Conservation (phyloP, 768 basidiomycete species). For the Hypholoma fasciculare region DNA sequence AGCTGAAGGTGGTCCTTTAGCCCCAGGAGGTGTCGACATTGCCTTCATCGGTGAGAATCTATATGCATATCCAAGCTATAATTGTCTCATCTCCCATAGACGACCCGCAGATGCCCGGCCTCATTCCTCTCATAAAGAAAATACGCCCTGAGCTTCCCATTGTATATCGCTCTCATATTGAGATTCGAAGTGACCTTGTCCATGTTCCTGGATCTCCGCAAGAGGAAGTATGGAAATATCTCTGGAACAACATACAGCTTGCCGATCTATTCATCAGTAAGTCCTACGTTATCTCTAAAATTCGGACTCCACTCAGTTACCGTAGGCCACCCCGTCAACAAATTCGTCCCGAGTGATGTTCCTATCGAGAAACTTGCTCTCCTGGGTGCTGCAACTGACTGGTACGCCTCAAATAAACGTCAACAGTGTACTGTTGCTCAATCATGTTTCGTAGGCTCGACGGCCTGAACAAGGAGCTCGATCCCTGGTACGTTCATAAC, state of each 20-base stretch:
- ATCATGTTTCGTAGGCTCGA: slow-evolving; percentile 60
- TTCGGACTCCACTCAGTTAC: neutral
- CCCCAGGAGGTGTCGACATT: slow-evolving; percentile 80
- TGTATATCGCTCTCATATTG: slow-evolving; percentile 93
- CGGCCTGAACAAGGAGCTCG: slow-evolving; percentile 90
- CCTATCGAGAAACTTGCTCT: slow-evolving; percentile 68
- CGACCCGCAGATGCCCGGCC: slow-evolving; percentile 92
- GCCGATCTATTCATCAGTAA: slow-evolving; percentile 89
- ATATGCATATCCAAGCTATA: neutral
- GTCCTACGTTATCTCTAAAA: slow-evolving; percentile 16
- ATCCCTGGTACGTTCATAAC: slow-evolving; percentile 43
- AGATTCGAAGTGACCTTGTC: slow-evolving; percentile 87
- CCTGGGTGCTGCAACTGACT: slow-evolving; percentile 84
- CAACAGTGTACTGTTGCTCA: neutral
- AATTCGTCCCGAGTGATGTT: slow-evolving; percentile 90
- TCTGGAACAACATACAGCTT: slow-evolving; percentile 89
- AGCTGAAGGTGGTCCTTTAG: slow-evolving; percentile 80
- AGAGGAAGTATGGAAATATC: slow-evolving; percentile 91
- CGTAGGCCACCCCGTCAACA: slow-evolving; percentile 83
- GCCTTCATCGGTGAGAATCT: slow-evolving; percentile 75
- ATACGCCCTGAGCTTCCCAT: slow-evolving; percentile 84
- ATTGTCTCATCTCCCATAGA: slow-evolving; percentile 33
- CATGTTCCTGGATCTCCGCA: slow-evolving; percentile 82
- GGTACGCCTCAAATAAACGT: slow-evolving; percentile 42
- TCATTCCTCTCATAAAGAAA: slow-evolving; percentile 91